Evolutionary conservation across 208 protist species (phyloP), one percentile per base, ranked within the genome.

Genomic region (Crithidia acanthocephali): DNA sequence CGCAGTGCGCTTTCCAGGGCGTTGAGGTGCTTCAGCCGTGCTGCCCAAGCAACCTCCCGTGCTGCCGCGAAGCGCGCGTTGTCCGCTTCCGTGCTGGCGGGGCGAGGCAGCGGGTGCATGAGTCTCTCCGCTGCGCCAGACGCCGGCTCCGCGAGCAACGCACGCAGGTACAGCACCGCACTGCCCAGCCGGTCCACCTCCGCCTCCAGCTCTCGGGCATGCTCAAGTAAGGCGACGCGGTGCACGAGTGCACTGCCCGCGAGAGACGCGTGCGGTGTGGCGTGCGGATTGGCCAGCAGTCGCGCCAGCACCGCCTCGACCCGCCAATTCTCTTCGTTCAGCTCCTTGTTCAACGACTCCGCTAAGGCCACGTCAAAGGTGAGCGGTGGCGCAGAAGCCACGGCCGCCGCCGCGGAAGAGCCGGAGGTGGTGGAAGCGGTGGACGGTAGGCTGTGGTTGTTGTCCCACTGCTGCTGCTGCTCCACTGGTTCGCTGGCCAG

Each of bases 121-220:
- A 64, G 42, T 22, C 37, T 42, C 4, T 66, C 40, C 22, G 18
- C 10, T 51, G 52, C 33, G 53, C 8, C 5, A 45, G 61, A 68
- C 27, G 32, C 3, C 28, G 70, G 50, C 11, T 63, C 66, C 11
- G 73, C 42, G n/a, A 86, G 51, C 37, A 83, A 40, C 2, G 61
- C 59, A 47, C 84, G 68, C 51, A 89, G 69, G 22, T 58, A 74
- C 22, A 89, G 66, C 48, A 86, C 80, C 22, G 81, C 80, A 2
- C 63, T 44, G 6, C 84, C 84, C 28, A 89, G 61, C 2, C 58
- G 60, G 47, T 86, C 73, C 50, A 75, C 68, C 25, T 85, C 64
- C 45, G 33, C 66, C 37, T 89, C 80, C 45, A 86, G 48, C 16
- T 57, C 75, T 2, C 48, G 61, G 9, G 63, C 44, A 48, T 72